These are phyloP conservation scores for Cunninghamia lanceolata DNA, from an alignment of 75 land plant genomes.

Conservation along the genomic window DNA sequence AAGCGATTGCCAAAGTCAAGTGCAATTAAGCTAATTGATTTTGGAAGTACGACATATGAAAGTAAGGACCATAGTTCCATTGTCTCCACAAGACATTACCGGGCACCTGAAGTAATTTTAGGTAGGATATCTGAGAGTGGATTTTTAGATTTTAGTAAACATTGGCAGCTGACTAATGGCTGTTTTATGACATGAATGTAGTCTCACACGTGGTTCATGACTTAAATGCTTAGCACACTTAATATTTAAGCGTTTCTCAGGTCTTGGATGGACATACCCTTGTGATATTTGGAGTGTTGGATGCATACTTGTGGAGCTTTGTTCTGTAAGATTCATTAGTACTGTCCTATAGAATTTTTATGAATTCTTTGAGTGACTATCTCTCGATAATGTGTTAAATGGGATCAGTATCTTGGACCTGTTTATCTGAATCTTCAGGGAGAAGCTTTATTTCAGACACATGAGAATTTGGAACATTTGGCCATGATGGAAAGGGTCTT, in stretches of 20 bases:
- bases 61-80: slow-evolving; percentile 70
- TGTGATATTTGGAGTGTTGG: slow-evolving; percentile 95
- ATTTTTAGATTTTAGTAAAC: not conserved
- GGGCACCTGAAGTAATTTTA: slow-evolving; percentile 95
- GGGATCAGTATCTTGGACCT: not conserved
- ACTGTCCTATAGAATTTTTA: not conserved
- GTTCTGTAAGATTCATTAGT: slow-evolving; percentile 45
- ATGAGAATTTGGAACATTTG: slow-evolving; percentile 95
- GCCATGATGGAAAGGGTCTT: slow-evolving; percentile 99
- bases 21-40: slow-evolving; percentile 94
- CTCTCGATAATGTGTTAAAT: not conserved
- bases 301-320: slow-evolving; percentile 79
- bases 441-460: slow-evolving; percentile 91
- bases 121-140: slow-evolving; percentile 38
- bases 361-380: not conserved
- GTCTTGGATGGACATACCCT: slow-evolving; percentile 79
- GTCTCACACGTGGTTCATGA: not conserved
- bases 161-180: not conserved
- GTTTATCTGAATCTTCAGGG: slow-evolving; percentile 48
- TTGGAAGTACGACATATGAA: slow-evolving; percentile 89
- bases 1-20: slow-evolving; percentile 76
- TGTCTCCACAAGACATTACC: slow-evolving; percentile 92
- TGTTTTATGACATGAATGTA: not conserved
- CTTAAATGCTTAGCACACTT: slow-evolving; percentile 10
- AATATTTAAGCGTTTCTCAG: slow-evolving; percentile 26